Evolutionary conservation across 192 early-diverging fungal species (phyloP).

Genomic region (Podila clonocystis): DNA sequence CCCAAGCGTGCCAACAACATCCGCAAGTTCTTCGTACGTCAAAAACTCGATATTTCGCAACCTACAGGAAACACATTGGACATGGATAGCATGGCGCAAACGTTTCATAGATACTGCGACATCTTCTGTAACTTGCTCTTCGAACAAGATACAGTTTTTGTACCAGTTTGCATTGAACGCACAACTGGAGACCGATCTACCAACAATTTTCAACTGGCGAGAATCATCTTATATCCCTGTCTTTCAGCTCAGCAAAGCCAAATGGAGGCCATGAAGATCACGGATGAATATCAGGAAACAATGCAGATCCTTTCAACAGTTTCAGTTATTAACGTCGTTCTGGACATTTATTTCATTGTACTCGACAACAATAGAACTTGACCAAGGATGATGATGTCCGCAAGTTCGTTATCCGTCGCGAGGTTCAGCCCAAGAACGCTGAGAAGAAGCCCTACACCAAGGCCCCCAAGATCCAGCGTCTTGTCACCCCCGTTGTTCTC

Average conservation of each 20-base stretch:
- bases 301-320: not conserved
- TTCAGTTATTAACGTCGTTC: not conserved
- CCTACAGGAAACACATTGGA: too few relatives aligned
- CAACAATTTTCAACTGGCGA: too few relatives aligned
- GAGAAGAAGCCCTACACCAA: constrained; percentile 97
- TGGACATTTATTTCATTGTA: not conserved
- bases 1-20: constrained; percentile 99
- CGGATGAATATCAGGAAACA: too few relatives aligned
- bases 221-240: too few relatives aligned
- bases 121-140: too few relatives aligned
- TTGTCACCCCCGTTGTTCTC: constrained; percentile 96
- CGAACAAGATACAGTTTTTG: too few relatives aligned
- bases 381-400: constrained; percentile 99
- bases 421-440: constrained; percentile 88
- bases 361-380: constrained; percentile 70
- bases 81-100: too few relatives aligned
- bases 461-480: constrained; percentile 96
- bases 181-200: too few relatives aligned
- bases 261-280: too few relatives aligned
- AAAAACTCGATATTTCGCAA: constrained; percentile 76
- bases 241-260: too few relatives aligned
- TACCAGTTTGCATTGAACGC: too few relatives aligned
- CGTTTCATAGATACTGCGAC: too few relatives aligned
- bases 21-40: constrained; percentile 97
- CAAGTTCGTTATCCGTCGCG: constrained; percentile 99